Conservation (phyloP, 1,139 yeast genomes). For the Geotrichum phurueaensis region DNA sequence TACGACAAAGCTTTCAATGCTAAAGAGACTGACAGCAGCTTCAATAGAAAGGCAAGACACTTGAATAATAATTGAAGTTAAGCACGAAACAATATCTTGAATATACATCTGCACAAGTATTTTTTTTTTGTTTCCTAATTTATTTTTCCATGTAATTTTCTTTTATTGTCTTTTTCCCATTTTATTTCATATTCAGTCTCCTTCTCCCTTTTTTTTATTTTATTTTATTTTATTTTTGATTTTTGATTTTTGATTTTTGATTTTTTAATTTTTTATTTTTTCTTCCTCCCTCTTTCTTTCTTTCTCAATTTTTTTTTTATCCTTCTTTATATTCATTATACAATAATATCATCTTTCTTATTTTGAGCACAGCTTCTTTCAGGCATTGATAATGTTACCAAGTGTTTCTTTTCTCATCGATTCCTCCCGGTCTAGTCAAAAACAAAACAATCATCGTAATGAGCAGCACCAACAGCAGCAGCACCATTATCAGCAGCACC, state of each 20-base stretch:
- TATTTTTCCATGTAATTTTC: not conserved
- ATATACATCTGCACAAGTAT: slow-evolving; percentile 1
- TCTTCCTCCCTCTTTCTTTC: not conserved
- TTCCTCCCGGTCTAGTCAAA: not conserved
- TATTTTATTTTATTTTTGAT: not conserved
- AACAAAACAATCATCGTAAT: not conserved
- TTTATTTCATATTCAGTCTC: not conserved
- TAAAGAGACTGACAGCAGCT: too few relatives aligned
- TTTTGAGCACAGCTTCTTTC: not conserved
- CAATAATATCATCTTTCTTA: not conserved
- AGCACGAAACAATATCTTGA: not conserved
- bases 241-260: not conserved
- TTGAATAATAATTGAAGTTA: too few relatives aligned
- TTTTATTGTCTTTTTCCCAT: not conserved
- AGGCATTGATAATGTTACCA: slow-evolving; percentile 9
- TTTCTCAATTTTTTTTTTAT: not conserved
- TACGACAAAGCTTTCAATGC: too few relatives aligned
- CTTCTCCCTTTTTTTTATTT: not conserved
- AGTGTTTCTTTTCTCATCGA: slow-evolving; percentile 13
- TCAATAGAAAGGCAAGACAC: too few relatives aligned
- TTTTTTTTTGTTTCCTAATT: not conserved
- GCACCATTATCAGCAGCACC: slow-evolving; percentile 1
- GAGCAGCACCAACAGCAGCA: not conserved
- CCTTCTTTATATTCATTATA: not conserved
- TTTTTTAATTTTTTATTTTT: not conserved